These are phyloP conservation scores for Nemania abortiva DNA, from an alignment of 2,329 filamentous ascomycete species.

Conservation along the genomic window DNA sequence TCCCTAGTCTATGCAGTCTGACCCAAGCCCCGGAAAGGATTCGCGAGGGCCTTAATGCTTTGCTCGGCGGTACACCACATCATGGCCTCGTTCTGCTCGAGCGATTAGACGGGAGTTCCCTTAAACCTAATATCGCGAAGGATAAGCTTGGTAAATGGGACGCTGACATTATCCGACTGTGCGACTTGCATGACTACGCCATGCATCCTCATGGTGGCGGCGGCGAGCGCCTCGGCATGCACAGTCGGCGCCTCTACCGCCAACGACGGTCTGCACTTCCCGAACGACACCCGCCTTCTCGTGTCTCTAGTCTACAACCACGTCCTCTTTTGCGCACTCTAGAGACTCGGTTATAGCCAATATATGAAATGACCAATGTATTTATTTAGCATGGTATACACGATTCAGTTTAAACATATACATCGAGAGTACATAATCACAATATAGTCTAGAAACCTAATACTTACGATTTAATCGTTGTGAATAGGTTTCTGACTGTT, in stretches of 20 bases:
- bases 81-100: conserved; percentile 61
- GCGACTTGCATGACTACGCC: conserved; percentile 69
- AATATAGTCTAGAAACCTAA: conserved; percentile 12
- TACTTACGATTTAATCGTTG: not conserved
- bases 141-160: conserved; percentile 67
- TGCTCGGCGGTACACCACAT: conserved; percentile 59
- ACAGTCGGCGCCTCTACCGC: conserved; percentile 64
- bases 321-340: conserved; percentile 58
- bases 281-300: conserved; percentile 62
- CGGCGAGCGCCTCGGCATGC: conserved; percentile 61
- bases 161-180: conserved; percentile 70
- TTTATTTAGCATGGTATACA: conserved; percentile 4
- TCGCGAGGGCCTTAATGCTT: conserved; percentile 62
- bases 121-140: conserved; percentile 47
- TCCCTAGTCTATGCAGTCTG: conserved; percentile 59
- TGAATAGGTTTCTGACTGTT: not conserved
- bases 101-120: conserved; percentile 57
- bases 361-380: not conserved
- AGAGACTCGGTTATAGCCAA: conserved; percentile 42
- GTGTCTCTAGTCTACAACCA: conserved; percentile 64
- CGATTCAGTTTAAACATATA: conserved; percentile 9
- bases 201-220: conserved; percentile 70
- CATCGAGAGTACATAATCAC: not conserved
- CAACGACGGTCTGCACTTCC: conserved; percentile 57
- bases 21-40: conserved; percentile 64